phyloP scores from a whole-genome alignment of 2,329 filamentous ascomycete genomes.

The Sporothrix curviconia region DNA sequence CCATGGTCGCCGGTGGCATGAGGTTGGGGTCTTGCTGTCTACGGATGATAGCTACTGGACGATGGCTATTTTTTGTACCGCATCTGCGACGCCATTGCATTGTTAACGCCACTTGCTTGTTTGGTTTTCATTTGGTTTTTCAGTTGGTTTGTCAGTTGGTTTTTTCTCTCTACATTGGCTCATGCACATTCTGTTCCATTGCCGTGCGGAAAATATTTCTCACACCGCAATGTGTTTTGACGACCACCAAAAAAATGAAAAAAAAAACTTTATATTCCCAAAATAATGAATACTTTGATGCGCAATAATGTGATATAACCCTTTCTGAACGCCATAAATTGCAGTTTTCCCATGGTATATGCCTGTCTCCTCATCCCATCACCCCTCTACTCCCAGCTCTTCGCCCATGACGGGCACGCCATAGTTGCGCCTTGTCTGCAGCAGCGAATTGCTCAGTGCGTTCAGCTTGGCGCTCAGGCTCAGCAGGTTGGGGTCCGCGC shows the following conservation, averaged over 20 bases:
- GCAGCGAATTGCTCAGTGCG: slow-evolving; percentile 67
- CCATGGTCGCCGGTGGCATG: slow-evolving; percentile 91
- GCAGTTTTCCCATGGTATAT: not conserved
- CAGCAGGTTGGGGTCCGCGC: slow-evolving; percentile 79
- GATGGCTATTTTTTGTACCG: not conserved
- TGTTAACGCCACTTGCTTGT: no score
- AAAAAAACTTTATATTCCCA: not conserved
- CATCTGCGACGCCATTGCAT: not conserved
- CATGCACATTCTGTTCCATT: not conserved
- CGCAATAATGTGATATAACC: no score
- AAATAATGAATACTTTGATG: not conserved
- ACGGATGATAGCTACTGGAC: no score
- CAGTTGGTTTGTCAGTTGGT: not conserved
- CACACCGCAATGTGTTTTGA: not conserved
- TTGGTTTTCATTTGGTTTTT: not conserved
- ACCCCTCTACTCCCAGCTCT: slow-evolving; percentile 29
- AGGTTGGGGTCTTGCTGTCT: not conserved
- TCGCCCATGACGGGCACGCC: slow-evolving; percentile 70
- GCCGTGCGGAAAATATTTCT: not conserved
- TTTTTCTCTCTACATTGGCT: not conserved
- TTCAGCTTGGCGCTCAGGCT: slow-evolving; percentile 76
- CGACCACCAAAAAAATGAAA: not conserved
- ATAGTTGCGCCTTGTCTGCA: slow-evolving; percentile 64
- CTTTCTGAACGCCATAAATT: no score
- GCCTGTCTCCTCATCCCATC: not conserved